phyloP scores from a whole-genome alignment of 768 basidiomycete species.

The Cystoderma amianthinum region DNA sequence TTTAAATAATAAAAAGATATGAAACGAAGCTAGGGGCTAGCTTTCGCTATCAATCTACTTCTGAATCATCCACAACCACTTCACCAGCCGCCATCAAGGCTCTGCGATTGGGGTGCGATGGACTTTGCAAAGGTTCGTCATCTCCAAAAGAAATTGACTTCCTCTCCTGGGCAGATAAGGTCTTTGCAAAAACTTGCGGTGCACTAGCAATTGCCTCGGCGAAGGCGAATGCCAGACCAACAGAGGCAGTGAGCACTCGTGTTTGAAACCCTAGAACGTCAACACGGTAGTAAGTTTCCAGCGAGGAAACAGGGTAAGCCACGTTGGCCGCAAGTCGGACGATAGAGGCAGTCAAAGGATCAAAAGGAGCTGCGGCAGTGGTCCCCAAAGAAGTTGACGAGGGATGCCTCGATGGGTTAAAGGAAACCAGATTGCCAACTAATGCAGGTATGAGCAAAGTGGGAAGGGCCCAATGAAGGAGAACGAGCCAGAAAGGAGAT shows the following conservation, averaged over 20 bases:
- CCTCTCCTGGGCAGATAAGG: constrained; percentile 17
- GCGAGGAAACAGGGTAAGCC: constrained; percentile 43
- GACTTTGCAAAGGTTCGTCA: not conserved
- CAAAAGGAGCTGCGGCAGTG: constrained; percentile 28
- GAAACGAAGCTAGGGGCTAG: not conserved
- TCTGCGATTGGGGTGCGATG: not conserved
- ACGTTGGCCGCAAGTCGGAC: constrained; percentile 53
- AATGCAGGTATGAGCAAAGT: constrained; percentile 52
- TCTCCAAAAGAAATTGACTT: constrained; percentile 4
- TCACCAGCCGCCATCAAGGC: not conserved
- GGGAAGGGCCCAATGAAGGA: constrained; percentile 60
- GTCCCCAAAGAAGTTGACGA: constrained; percentile 12
- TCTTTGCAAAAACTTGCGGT: constrained; percentile 28
- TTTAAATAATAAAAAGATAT: not conserved
- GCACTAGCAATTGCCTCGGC: constrained; percentile 54
- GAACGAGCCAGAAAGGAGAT: constrained; percentile 41
- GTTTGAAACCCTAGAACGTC: constrained; percentile 51
- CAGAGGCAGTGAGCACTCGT: constrained; percentile 47
- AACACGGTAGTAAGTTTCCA: constrained; percentile 14
- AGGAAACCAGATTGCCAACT: constrained; percentile 55
- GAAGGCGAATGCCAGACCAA: constrained; percentile 60
- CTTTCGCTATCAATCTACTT: not conserved
- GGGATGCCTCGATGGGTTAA: constrained; percentile 31
- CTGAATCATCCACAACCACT: not conserved
- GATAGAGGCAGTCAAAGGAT: constrained; percentile 61